Evolutionary conservation across 2,329 filamentous ascomycete genomes (phyloP).

Genomic region (Zalaria sp.): DNA sequence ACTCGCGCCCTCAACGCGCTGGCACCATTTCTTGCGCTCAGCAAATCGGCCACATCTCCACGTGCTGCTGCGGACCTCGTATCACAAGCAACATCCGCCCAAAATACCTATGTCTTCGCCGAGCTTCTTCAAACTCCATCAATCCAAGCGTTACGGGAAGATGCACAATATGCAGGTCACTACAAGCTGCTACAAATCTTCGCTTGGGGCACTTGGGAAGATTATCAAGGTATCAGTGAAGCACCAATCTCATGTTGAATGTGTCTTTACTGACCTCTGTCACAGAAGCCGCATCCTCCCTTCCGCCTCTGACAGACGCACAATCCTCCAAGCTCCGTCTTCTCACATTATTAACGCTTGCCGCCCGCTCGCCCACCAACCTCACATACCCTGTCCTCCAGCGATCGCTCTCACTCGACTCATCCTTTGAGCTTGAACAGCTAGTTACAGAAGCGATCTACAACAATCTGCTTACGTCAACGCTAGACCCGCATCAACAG

Average conservation of each 20-base stretch:
- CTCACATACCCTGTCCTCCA: conserved; percentile 64
- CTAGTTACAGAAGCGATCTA: conserved; percentile 83
- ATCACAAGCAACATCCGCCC: conserved; percentile 73
- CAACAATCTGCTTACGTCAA: conserved; percentile 65
- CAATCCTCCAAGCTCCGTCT: conserved; percentile 81
- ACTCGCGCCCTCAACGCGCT: conserved; percentile 44
- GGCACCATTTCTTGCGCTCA: conserved; percentile 80
- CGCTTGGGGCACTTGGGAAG: conserved; percentile 76
- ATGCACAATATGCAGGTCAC: conserved; percentile 48
- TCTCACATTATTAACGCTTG: conserved; percentile 73
- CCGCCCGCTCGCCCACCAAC: conserved; percentile 38
- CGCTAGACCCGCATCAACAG: conserved; percentile 65
- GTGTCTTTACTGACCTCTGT: conserved; percentile 2
- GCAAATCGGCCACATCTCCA: conserved; percentile 71
- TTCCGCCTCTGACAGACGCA: conserved; percentile 57
- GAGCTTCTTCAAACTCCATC: conserved; percentile 76
- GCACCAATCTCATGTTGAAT: no score
- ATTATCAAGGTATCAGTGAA: conserved; percentile 46
- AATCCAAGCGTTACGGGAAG: conserved; percentile 55
- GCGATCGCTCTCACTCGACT: conserved; percentile 49
- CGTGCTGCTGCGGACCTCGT: conserved; percentile 77
- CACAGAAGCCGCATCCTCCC: conserved; percentile 31
- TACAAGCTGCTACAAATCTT: conserved; percentile 74
- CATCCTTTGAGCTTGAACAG: conserved; percentile 61
- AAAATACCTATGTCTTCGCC: conserved; percentile 83